Evolutionary conservation across 192 early-diverging fungal species (phyloP).

Genomic region (Dispira simplex): DNA sequence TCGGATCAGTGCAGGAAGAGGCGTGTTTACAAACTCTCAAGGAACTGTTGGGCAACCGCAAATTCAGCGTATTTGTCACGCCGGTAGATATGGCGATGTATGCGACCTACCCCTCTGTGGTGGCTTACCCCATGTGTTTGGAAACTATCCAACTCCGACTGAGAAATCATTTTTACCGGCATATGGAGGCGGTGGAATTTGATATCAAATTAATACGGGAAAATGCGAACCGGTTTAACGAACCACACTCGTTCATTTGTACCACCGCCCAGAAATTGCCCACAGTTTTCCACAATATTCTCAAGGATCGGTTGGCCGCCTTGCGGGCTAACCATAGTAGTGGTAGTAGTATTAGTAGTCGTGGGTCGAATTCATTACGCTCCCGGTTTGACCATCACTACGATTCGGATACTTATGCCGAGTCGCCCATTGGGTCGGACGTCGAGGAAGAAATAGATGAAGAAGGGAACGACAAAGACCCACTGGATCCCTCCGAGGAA

Average conservation of each 20-base stretch:
- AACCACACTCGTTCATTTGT: slow-evolving; percentile 25
- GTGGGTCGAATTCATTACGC: too few relatives aligned
- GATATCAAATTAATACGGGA: slow-evolving; percentile 46
- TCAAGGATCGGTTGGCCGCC: not conserved
- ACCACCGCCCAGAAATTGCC: slow-evolving; percentile 20
- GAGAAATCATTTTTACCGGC: slow-evolving; percentile 40
- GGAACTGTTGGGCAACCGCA: slow-evolving; percentile 20
- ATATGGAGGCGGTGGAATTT: slow-evolving; percentile 41
- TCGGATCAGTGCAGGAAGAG: slow-evolving; percentile 15
- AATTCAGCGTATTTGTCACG: slow-evolving; percentile 38
- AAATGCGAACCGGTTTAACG: slow-evolving; percentile 54
- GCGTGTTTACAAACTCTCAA: slow-evolving; percentile 27
- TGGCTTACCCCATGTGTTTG: slow-evolving; percentile 60
- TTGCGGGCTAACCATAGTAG: not conserved
- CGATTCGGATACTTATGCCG: not conserved
- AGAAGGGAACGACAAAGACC: too few relatives aligned
- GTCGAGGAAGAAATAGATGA: not conserved
- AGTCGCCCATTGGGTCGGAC: not conserved
- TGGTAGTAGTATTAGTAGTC: not conserved
- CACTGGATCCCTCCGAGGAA: too few relatives aligned
- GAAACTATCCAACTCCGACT: slow-evolving; percentile 42
- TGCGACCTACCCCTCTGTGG: slow-evolving; percentile 38
- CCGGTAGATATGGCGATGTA: slow-evolving; percentile 45
- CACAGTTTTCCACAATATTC: slow-evolving; percentile 11
- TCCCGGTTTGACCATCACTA: not conserved